Conservation (phyloP, 2,329 filamentous ascomycete genomes). For the Colletotrichum sp. region DNA sequence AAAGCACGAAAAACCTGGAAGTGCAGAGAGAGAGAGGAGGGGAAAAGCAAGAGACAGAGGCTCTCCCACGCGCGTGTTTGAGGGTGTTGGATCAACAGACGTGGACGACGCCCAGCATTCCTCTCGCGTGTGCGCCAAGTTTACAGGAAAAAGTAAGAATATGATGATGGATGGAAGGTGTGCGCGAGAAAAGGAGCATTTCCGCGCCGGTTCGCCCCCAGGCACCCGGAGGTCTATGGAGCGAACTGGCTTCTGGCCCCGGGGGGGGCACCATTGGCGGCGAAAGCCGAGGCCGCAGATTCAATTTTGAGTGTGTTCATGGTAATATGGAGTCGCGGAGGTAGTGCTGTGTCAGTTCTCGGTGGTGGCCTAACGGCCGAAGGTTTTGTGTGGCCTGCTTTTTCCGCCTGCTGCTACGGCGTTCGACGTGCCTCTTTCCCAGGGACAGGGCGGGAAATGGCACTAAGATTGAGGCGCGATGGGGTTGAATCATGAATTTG, state of each 20-base stretch:
- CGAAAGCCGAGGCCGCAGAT: background rate
- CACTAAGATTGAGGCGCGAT: constrained; percentile 1
- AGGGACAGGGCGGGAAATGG: background rate
- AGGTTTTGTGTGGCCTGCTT: background rate
- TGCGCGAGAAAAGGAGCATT: background rate
- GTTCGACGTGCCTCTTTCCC: background rate
- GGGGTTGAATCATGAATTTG: constrained; percentile 1
- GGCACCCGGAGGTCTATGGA: background rate
- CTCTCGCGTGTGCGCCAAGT: background rate
- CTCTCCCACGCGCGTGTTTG: background rate
- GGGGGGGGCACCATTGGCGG: background rate
- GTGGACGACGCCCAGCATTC: background rate
- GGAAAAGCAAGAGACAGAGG: background rate
- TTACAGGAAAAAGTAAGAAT: background rate
- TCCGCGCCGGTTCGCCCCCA: background rate
- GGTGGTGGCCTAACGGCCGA: constrained; percentile 6
- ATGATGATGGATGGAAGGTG: background rate
- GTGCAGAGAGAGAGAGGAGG: background rate
- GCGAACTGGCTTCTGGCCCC: background rate
- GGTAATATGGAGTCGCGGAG: background rate
- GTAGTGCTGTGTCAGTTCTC: background rate
- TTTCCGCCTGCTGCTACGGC: background rate
- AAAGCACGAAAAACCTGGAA: background rate
- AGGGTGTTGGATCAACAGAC: background rate
- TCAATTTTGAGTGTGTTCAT: background rate